These are phyloP conservation scores for Fraxinus sp. DNA, from an alignment of 305 asterid species.

Conservation along the genomic window DNA sequence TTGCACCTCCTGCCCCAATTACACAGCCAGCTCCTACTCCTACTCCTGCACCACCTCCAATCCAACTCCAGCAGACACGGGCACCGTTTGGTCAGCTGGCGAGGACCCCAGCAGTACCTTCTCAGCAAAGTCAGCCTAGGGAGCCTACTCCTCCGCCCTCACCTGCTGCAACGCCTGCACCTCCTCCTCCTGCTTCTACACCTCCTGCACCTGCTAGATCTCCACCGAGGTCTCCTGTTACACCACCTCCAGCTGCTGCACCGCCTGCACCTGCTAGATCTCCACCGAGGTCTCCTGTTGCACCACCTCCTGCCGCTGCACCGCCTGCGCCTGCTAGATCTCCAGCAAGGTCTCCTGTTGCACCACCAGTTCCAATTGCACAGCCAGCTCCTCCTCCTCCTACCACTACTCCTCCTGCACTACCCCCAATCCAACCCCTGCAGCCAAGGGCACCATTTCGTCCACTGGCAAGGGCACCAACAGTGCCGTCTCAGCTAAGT, in stretches of 20 bases:
- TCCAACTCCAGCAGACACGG: constrained; percentile 6
- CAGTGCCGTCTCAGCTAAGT: background rate
- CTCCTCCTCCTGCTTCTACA: background rate
- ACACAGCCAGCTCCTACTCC: background rate
- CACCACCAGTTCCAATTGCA: constrained; percentile 12
- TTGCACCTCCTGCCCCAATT: constrained; percentile 20
- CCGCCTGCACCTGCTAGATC: no score
- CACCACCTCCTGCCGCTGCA: no score
- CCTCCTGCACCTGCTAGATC: constrained; percentile 1
- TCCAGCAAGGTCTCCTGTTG: background rate
- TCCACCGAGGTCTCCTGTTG: no score
- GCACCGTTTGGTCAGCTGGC: constrained; percentile 17
- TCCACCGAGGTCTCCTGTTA: background rate
- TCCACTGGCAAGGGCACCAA: constrained; percentile 24
- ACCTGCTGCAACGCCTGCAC: constrained; percentile 8
- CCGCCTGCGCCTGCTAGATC: no score
- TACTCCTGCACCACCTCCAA: background rate
- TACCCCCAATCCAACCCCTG: background rate
- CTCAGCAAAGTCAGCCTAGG: constrained; percentile 15
- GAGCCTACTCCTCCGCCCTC: constrained; percentile 22
- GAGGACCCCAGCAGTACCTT: constrained; percentile 26
- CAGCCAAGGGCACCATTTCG: constrained; percentile 26
- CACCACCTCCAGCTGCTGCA: background rate
- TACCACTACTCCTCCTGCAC: no score
- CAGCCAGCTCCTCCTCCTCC: background rate